Base-by-base conservation (phyloP, 345 rosid genomes). In the Camelina laxa region DNA sequence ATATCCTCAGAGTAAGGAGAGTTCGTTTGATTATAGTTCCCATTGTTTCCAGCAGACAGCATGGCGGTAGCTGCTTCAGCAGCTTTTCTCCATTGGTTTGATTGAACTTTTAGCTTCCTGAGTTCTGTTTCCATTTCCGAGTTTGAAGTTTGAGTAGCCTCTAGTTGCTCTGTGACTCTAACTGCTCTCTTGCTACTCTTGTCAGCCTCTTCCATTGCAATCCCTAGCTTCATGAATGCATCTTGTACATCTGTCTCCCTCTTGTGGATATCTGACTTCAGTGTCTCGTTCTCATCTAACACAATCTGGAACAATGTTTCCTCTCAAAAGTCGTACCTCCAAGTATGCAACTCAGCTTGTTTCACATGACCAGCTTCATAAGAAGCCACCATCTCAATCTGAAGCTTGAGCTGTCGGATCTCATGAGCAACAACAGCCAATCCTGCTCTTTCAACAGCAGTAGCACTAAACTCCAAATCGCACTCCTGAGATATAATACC, bases 31-130 rank as follows among this genome's bases (percentile, higher is more conserved):
- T 78, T 81, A 63, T 84, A 88, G 82, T 92, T 95, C 59, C 92
- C 94, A 7, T 86, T 90, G 65, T 84, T 89, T 59, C 89, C 97
- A 5, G 86, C 77, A 16, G 97, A 87, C 77, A 95, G 88, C 91
- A 95, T 90, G 1, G 97, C 79, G 0, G 97, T 88, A 10, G 99
- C 99, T 14, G 97, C 96, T 78, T 95, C 99, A 0, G 97, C 96
- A 55, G 99, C 99, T 85, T 95, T 95, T 78, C 97, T 90, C 98
- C 97, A 95, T 75, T 95, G 99, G 72, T 95, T 94, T 7, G 99
- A 82, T 72, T 95, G 99, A 61, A 95, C 99, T 84, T 92, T 95
- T 42, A 92, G 83, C 84, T 83, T 89, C 85, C 98, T 88, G 61
- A 91, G 75, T 64, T 91, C 96, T 4, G 87, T 79, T 73, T 91